These are phyloP conservation scores for Sanghuangporus weigelae DNA, from an alignment of 1,284 basidiomycete genomes.

Conservation along the genomic window DNA sequence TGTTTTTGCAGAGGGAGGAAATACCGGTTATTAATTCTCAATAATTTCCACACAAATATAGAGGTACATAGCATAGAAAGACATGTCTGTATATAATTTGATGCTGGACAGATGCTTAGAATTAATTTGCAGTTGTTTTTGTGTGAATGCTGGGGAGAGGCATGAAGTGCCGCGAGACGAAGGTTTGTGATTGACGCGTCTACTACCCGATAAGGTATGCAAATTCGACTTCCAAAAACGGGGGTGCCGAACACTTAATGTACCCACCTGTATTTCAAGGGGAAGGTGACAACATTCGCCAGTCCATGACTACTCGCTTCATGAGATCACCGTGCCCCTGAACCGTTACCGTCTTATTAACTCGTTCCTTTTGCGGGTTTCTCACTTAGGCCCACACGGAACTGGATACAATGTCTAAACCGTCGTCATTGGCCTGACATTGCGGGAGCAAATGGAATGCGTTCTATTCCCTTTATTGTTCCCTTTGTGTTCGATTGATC, in stretches of 20 bases:
- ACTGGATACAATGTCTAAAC: background rate
- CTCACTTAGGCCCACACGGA: background rate
- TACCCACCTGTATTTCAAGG: background rate
- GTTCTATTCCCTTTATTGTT: background rate
- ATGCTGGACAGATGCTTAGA: too few relatives aligned
- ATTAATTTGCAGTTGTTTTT: too few relatives aligned
- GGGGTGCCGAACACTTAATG: background rate
- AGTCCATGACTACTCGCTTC: too few relatives aligned
- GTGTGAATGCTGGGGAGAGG: too few relatives aligned
- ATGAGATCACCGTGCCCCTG: background rate
- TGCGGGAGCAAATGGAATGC: background rate
- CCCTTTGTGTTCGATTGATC: background rate
- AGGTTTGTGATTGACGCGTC: background rate
- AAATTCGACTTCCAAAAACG: too few relatives aligned
- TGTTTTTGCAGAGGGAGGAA: too few relatives aligned
- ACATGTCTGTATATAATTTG: too few relatives aligned
- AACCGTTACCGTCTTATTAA: background rate
- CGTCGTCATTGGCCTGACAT: background rate
- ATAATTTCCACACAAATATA: too few relatives aligned
- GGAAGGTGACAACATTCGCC: background rate
- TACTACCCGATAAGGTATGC: background rate
- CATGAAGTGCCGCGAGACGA: background rate
- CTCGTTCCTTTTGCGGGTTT: background rate
- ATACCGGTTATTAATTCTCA: too few relatives aligned
- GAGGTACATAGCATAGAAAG: too few relatives aligned